These are phyloP conservation scores for Gonium pectorale DNA, from an alignment of 139 green algal species.

Conservation along the genomic window DNA sequence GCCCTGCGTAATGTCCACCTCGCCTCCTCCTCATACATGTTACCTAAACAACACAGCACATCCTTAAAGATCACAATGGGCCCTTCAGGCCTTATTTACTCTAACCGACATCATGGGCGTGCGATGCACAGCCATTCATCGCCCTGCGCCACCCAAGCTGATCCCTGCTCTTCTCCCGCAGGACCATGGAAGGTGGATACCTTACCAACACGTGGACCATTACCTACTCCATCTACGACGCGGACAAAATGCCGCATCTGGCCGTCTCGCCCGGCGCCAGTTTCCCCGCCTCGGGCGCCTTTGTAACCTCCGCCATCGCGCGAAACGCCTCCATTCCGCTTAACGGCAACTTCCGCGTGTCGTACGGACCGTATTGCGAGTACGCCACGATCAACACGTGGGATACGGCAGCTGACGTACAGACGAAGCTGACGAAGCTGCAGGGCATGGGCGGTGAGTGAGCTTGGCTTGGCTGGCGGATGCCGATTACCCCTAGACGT, in stretches of 20 bases:
- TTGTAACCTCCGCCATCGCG: no score
- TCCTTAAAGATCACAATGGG: no score
- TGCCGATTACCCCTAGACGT: no score
- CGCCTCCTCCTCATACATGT: no score
- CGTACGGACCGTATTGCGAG: slow-evolving; percentile 1
- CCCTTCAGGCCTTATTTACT: no score
- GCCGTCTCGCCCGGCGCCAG: background rate
- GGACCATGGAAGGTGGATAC: background rate
- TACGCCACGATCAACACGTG: background rate
- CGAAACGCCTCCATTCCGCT: background rate
- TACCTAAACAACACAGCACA: no score
- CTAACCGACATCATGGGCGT: no score
- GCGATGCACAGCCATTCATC: no score
- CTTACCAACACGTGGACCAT: background rate
- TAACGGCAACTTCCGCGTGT: background rate
- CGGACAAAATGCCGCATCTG: background rate
- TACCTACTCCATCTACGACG: background rate
- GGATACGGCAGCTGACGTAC: background rate
- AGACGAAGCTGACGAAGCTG: background rate
- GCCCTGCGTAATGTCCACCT: no score
- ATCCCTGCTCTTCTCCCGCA: no score
- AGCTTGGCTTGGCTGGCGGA: no score
- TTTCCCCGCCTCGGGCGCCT: background rate
- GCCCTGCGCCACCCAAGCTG: no score
- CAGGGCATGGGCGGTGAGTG: background rate